A percentile compares a stretch with the other conserved stretches of the same genome.
Conservation (phyloP, 495 filamentous ascomycete species). For the Talaromyces thailandensis region DNA sequence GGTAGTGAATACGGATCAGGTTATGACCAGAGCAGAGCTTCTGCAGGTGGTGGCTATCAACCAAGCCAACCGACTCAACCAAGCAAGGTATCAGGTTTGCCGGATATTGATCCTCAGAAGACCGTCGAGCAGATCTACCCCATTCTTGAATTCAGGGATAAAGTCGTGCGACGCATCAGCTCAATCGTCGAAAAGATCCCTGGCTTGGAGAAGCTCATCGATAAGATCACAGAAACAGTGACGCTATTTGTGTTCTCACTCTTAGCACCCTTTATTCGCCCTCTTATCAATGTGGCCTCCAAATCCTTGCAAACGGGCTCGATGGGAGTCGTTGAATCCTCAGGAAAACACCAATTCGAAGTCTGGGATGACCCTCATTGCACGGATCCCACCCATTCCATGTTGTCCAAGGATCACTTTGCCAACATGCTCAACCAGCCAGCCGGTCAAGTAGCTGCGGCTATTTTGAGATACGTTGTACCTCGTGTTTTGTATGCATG, state of each 20-base stretch:
- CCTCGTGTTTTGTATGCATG: constrained; percentile 84
- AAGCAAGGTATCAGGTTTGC: constrained; percentile 49
- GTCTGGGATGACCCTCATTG: constrained; percentile 81
- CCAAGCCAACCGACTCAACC: background rate
- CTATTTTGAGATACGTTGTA: constrained; percentile 72
- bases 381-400: constrained; percentile 87
- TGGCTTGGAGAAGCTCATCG: constrained; percentile 74
- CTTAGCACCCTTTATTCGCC: constrained; percentile 79
- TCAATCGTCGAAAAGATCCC: constrained; percentile 86
- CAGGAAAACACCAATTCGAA: constrained; percentile 78
- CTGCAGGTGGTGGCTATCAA: background rate
- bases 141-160: constrained; percentile 89
- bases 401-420: constrained; percentile 96
- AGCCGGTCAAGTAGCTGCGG: constrained; percentile 71
- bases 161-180: constrained; percentile 74
- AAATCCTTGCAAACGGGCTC: constrained; percentile 77
- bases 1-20: background rate
- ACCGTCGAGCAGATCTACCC: constrained; percentile 83
- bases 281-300: constrained; percentile 82
- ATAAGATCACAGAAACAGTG: constrained; percentile 84
- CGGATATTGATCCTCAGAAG: constrained; percentile 74
- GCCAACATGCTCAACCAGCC: constrained; percentile 85
- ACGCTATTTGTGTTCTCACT: constrained; percentile 86
- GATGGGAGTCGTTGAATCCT: constrained; percentile 66
- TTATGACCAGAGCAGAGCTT: background rate